Evolutionary conservation across 1,139 yeast genomes (phyloP).

Genomic region (Eremothecium coryli): DNA sequence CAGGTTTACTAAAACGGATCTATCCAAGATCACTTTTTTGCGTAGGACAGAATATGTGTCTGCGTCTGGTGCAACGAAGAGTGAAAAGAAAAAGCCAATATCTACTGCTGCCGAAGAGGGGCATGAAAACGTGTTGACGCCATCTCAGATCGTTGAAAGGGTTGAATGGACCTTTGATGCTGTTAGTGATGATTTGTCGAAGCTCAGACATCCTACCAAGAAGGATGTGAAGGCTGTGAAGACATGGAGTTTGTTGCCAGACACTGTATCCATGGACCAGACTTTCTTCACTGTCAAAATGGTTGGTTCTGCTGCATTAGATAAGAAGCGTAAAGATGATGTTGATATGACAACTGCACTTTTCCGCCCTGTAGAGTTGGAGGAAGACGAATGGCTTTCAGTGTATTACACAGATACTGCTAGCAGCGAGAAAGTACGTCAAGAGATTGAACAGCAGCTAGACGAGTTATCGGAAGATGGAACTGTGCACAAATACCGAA

Average conservation of each 20-base stretch:
- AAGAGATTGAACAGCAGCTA: conserved; percentile 34
- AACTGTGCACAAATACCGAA: conserved; percentile 47
- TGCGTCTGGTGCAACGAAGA: conserved; percentile 17
- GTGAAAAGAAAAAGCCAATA: conserved; percentile 18
- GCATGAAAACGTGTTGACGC: conserved; percentile 18
- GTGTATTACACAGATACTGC: conserved; percentile 49
- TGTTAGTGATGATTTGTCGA: conserved; percentile 36
- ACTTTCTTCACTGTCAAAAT: conserved; percentile 63
- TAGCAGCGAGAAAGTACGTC: conserved; percentile 36
- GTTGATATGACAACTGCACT: conserved; percentile 52
- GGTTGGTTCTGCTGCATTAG: conserved; percentile 67
- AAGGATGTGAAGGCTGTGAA: conserved; percentile 64
- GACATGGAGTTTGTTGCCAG: conserved; percentile 80
- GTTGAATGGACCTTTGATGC: conserved; percentile 75
- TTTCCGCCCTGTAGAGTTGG: conserved; percentile 66
- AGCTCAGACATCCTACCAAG: conserved; percentile 68
- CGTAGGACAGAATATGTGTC: conserved; percentile 86
- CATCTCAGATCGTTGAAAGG: conserved; percentile 24
- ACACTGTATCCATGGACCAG: conserved; percentile 79
- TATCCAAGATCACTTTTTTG: conserved; percentile 65
- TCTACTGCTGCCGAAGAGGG: conserved; percentile 18
- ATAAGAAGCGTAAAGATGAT: conserved; percentile 35
- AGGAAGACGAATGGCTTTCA: conserved; percentile 76
- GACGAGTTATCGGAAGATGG: conserved; percentile 40
- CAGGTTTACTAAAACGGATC: conserved; percentile 42